phyloP scores from a whole-genome alignment of 2,329 filamentous ascomycete genomes.

The Fusarium beomiforme region DNA sequence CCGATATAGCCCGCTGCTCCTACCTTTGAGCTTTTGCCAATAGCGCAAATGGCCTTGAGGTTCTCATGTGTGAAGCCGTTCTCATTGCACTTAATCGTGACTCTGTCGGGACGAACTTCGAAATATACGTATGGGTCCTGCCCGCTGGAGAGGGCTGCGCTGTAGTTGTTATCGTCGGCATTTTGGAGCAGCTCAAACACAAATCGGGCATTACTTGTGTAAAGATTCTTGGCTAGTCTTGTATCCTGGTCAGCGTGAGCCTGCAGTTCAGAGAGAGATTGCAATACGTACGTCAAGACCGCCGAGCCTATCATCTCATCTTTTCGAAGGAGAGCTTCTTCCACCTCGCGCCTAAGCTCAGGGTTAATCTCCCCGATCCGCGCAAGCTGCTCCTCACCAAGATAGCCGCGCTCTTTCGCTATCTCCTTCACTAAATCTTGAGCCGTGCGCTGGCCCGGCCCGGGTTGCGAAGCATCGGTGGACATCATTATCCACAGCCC shows the following conservation, averaged over 20 bases:
- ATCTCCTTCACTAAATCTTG: constrained; percentile 33
- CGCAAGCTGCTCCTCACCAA: constrained; percentile 33
- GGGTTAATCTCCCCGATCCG: constrained; percentile 27
- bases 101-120: constrained; percentile 46
- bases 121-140: constrained; percentile 49
- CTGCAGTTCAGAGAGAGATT: not conserved
- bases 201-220: constrained; percentile 57
- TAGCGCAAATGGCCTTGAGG: constrained; percentile 56
- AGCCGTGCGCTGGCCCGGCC: constrained; percentile 4
- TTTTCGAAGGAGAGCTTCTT: constrained; percentile 36
- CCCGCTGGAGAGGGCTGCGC: constrained; percentile 21
- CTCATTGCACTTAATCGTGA: constrained; percentile 62
- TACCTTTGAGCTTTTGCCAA: constrained; percentile 58
- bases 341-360: constrained; percentile 28
- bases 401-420: constrained; percentile 36
- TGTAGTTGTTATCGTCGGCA: constrained; percentile 61
- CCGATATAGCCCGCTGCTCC: constrained; percentile 56
- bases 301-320: constrained; percentile 40
- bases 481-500: not conserved
- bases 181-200: constrained; percentile 65
- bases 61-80: constrained; percentile 56
- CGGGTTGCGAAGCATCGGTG: not conserved
- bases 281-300: constrained; percentile 32
- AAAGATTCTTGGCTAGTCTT: constrained; percentile 56
- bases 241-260: not conserved